Base-by-base conservation (phyloP, 768 basidiomycete genomes). In the Termitomyces sp. region DNA sequence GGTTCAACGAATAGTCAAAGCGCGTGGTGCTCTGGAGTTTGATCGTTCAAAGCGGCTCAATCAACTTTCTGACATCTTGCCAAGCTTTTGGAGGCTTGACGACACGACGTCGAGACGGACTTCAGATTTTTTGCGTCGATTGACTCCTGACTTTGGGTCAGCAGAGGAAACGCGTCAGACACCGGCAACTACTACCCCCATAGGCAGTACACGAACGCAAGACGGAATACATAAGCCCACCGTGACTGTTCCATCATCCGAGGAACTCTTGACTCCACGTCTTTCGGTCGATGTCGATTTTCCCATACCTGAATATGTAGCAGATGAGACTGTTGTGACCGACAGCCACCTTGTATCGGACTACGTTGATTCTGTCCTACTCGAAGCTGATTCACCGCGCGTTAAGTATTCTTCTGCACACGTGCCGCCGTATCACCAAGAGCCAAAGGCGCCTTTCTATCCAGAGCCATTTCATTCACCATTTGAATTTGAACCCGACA, bases 11-110 rank as follows among this genome's bases (percentile, higher is more conserved):
- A 70, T 85, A 45, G 75, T 83, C 8, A 66, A 72, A 9, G 77
- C 81, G 7, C 83, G 90, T 54, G 83, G 83, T 9, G 70, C 73
- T 10, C 77, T 91, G 20, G 90, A 92, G 70, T 67, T 71, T 17
- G 81, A 81, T 32, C 84, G 90, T 58, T 75, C 85, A 45, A 69
- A 77, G 57, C 80, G 90, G 50, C 76, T 92, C 3, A 71, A 73
- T 32, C 76, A 75, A 47, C 66, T 85, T 50, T 74, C 75, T 42
- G 70, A 67, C 43, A 71, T 80, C 5, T 68, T 85, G 32, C 65
- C 74, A 11, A 71, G 70, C 56, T 77, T 82, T 63, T 71, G 72
- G 58, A 65, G 70, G 12, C 66, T 83, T 47, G 69, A 73, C 42
- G 61, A 58, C 25, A 45, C 63, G 38, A 66, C 73, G 63, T 71